Evolutionary conservation across 805 yeast genomes (phyloP).

Genomic region (Kodamaea laetipori): DNA sequence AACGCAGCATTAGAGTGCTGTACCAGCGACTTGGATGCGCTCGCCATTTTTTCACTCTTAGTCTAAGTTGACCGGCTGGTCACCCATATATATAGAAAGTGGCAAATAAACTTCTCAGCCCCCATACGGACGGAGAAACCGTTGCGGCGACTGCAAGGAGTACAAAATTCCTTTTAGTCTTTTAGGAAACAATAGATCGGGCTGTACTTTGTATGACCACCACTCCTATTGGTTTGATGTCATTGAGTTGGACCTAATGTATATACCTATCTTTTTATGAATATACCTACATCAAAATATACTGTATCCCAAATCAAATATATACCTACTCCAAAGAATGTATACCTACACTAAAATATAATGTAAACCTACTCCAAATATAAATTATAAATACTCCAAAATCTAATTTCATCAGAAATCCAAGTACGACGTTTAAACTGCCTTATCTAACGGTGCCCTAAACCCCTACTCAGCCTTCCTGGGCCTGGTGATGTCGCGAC

Average conservation of each 20-base stretch:
- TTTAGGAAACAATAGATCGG: neutral
- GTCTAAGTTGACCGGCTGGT: neutral
- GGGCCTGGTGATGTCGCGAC: neutral
- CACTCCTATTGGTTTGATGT: no score
- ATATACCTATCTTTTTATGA: no score
- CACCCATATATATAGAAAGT: slow-evolving; percentile 2
- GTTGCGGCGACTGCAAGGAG: neutral
- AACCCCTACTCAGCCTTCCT: slow-evolving; percentile 1
- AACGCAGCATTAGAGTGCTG: slow-evolving; percentile 4
- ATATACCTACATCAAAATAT: no score
- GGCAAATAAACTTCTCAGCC: slow-evolving; percentile 7
- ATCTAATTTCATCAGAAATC: no score
- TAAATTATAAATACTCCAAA: no score
- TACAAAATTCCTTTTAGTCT: neutral
- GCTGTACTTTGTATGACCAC: neutral
- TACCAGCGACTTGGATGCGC: neutral
- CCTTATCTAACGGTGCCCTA: no score
- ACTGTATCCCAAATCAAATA: no score
- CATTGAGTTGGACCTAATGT: no score
- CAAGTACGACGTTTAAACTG: no score
- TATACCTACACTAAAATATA: no score
- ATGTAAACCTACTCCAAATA: no score
- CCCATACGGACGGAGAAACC: slow-evolving; percentile 1
- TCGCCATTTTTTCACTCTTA: neutral
- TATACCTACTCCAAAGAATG: no score